Conservation (phyloP, 805 yeast genomes). For the Candida ipomoeae region DNA sequence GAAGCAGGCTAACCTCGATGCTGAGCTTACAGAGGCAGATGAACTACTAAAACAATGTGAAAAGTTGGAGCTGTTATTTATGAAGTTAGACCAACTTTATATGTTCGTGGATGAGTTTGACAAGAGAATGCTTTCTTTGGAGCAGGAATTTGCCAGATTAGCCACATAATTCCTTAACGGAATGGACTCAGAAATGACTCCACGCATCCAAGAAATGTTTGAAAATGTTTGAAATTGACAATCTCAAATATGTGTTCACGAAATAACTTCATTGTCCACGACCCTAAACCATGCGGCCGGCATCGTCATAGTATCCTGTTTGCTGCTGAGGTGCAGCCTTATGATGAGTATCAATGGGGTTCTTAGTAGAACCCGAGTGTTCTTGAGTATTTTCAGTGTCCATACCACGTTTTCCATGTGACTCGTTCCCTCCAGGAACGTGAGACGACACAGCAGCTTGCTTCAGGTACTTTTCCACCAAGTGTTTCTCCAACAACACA, state of each 20-base stretch:
- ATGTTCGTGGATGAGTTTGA: constrained; percentile 26
- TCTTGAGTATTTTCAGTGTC: background rate
- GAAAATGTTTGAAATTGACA: too few species aligned
- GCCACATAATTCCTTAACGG: background rate
- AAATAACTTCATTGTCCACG: too few species aligned
- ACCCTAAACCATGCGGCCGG: background rate
- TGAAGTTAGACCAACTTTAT: constrained; percentile 49
- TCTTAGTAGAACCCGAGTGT: background rate
- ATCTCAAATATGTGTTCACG: too few species aligned
- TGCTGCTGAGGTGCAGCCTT: background rate
- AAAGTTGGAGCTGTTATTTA: constrained; percentile 48
- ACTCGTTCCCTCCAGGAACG: background rate
- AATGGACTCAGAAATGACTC: too few species aligned
- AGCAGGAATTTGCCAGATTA: constrained; percentile 10
- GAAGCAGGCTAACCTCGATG: constrained; percentile 29
- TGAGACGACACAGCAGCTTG: background rate
- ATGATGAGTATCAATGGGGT: background rate
- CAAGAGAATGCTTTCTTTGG: constrained; percentile 17
- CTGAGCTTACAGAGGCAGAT: constrained; percentile 39
- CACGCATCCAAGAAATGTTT: too few species aligned
- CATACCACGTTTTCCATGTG: background rate
- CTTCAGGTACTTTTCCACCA: constrained; percentile 29
- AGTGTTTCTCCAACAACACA: constrained; percentile 29
- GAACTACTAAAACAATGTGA: constrained; percentile 41
- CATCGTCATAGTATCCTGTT: background rate